Base-by-base conservation (phyloP, 1,284 basidiomycete genomes). In the Ustilago hordei region DNA sequence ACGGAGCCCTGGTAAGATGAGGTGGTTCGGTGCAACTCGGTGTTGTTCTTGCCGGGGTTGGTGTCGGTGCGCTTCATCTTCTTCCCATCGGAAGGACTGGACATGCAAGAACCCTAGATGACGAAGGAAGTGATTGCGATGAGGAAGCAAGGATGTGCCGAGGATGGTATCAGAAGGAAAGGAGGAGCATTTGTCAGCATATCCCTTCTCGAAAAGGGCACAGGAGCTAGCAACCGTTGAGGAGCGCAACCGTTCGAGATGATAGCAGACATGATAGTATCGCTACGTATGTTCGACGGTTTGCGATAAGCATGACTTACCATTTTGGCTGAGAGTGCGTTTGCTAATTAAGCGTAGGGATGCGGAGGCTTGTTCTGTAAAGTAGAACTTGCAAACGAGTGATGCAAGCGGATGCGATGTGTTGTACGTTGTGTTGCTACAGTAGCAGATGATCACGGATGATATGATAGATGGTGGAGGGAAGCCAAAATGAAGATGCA, bases 1-100 rank as follows among this genome's bases (percentile, higher is more conserved):
- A 85, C 82, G 45, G 79, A 80, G 63, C 84, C 84, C 60, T 85
- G 84, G 81, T 83, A 86, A 35, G 84, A 85, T 15, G 84, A 85
- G 32, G 84, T 85, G 67, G 84, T 85, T 47, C 84, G 82, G 62
- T 84, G 84, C 50, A 86, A 75, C 69, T 84, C 84, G 67, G 84
- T 85, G 72, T 77, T 78, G 66, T 71, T 77, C 62, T 73, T 74
- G 57, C 68, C 64, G 11, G 75, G 80, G 80, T 85, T 85, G 59
- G 84, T 85, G 65, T 85, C 84, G 48, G 84, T 85, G 47, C 84
- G 83, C 78, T 80, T 84, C 69, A 85, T 81, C 72, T 80, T 78
- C 80, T 84, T 84, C 52, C 80, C 80, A 66, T 80, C 80, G 56
- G 73, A 74, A 56, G 79, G 71, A 64, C 75, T 78, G 60, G 79